Conservation (phyloP, 306 rosid species). For the Glycine tomentella region DNA sequence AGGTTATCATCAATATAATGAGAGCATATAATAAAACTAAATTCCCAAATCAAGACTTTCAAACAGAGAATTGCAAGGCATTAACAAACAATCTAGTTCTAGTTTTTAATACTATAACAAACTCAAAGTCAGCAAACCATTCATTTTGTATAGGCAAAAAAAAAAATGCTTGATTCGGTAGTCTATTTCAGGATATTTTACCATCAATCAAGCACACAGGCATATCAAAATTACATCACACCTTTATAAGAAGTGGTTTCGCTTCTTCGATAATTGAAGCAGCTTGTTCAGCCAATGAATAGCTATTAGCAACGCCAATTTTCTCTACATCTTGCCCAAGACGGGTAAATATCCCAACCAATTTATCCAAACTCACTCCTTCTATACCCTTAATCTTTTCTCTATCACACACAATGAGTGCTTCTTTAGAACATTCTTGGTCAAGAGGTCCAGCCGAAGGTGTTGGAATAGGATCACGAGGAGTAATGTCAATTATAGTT, state of each 20-base stretch:
- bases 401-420: constrained; percentile 84
- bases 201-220: constrained; percentile 40
- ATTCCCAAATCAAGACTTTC: constrained; percentile 12
- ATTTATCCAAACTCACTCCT: constrained; percentile 93
- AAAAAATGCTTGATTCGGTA: constrained; percentile 22
- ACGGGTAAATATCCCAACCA: constrained; percentile 94
- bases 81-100: neutral
- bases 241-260: constrained; percentile 86
- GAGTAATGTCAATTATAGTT: constrained; percentile 87
- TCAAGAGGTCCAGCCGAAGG: constrained; percentile 88
- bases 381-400: constrained; percentile 81
- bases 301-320: constrained; percentile 78
- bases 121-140: neutral
- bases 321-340: constrained; percentile 93
- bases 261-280: constrained; percentile 85
- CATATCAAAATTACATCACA: constrained; percentile 63
- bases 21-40: neutral
- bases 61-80: constrained; percentile 30
- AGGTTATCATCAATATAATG: constrained; percentile 3
- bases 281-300: constrained; percentile 76
- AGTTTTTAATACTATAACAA: constrained; percentile 2
- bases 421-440: constrained; percentile 78
- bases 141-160: constrained; percentile 9
- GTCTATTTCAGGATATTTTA: constrained; percentile 30
- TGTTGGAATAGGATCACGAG: constrained; percentile 80